A percentile compares a stretch with the other conserved stretches of the same genome.
Evolutionary conservation across 148 eudicot genomes (phyloP).

Genomic region (Rhododendron molle): DNA sequence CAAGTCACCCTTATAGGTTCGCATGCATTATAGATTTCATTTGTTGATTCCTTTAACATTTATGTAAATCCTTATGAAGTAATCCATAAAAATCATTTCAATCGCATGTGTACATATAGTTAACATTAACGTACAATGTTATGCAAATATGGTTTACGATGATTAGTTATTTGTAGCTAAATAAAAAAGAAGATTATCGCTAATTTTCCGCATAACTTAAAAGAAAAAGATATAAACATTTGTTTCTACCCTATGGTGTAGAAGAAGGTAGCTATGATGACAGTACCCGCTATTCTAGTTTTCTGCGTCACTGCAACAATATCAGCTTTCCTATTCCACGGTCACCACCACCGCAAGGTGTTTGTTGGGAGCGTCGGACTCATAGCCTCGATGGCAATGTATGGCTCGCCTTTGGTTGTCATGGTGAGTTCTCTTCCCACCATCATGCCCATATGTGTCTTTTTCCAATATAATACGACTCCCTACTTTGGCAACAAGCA

Average conservation of each 20-base stretch:
- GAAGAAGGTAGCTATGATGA: constrained; percentile 50
- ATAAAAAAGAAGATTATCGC: neutral
- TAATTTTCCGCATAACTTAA: neutral
- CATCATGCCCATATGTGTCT: neutral
- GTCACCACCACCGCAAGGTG: constrained; percentile 49
- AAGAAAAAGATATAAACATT: constrained; percentile 8
- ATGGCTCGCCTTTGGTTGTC: constrained; percentile 59
- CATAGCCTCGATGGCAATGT: constrained; percentile 55
- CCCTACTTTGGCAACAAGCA: neutral
- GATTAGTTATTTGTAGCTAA: neutral
- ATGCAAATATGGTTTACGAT: neutral
- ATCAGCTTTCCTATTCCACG: constrained; percentile 49
- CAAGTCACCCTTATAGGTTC: neutral
- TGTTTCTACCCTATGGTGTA: constrained; percentile 23
- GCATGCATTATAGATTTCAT: neutral
- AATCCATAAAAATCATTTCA: neutral
- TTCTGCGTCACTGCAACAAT: constrained; percentile 27
- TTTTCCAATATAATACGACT: neutral
- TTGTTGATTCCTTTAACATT: neutral
- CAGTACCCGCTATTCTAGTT: constrained; percentile 25
- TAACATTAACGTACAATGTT: neutral
- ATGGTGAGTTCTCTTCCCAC: constrained; percentile 40
- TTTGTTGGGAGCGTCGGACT: constrained; percentile 64
- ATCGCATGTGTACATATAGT: neutral
- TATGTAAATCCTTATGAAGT: neutral